These are phyloP conservation scores for Capsella bursapastoris DNA, from an alignment of 345 rosid genomes.

Conservation along the genomic window DNA sequence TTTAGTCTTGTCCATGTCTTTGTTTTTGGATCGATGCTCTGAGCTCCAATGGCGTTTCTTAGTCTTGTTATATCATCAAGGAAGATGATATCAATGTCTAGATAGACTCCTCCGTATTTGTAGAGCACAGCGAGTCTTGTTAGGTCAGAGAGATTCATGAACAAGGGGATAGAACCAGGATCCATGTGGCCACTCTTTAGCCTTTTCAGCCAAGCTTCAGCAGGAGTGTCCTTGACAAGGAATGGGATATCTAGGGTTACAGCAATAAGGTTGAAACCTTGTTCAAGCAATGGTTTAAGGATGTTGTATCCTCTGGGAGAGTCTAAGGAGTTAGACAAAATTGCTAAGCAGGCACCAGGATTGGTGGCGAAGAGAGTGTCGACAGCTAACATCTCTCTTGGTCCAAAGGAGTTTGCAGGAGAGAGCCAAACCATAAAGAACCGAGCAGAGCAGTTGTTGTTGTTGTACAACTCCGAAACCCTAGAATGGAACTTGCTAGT, in stretches of 20 bases:
- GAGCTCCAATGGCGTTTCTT: conserved; percentile 74
- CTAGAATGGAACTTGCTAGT: conserved; percentile 49
- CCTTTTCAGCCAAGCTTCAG: conserved; percentile 63
- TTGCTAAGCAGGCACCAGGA: conserved; percentile 60
- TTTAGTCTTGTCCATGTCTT: conserved; percentile 69
- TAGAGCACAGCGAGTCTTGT: conserved; percentile 67
- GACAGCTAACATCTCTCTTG: conserved; percentile 63
- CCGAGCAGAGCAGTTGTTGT: conserved; percentile 51
- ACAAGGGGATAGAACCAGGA: conserved; percentile 67
- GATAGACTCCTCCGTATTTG: conserved; percentile 75
- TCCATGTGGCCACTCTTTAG: conserved; percentile 64
- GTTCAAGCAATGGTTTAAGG: conserved; percentile 60
- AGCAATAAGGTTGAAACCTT: conserved; percentile 57
- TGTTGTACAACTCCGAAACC: conserved; percentile 49
- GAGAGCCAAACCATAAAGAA: conserved; percentile 88
- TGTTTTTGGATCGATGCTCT: conserved; percentile 50
- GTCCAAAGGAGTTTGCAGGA: conserved; percentile 53
- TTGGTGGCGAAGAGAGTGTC: conserved; percentile 62
- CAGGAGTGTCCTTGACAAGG: conserved; percentile 64
- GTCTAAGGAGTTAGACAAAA: conserved; percentile 66
- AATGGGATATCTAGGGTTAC: conserved; percentile 56
- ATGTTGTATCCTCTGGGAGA: conserved; percentile 50
- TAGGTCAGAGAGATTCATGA: conserved; percentile 66
- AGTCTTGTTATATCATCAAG: conserved; percentile 52
- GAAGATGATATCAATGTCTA: conserved; percentile 78